phyloP scores from a whole-genome alignment of 495 filamentous ascomycete species.

The Xanthoparmelia taractica region DNA sequence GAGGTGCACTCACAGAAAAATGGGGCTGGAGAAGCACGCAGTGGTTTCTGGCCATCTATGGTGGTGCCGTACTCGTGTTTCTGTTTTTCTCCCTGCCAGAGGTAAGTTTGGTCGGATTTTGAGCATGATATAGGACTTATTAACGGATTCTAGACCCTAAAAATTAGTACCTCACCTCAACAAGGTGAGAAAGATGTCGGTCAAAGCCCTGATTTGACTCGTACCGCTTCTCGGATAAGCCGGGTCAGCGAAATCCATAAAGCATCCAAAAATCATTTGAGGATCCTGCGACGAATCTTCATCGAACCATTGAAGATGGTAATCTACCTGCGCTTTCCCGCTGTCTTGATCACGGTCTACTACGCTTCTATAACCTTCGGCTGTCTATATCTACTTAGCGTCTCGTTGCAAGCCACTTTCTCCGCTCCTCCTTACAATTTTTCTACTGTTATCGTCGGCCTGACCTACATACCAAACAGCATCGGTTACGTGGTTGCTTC shows the following conservation, averaged over 20 bases:
- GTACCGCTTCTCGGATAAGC: too few species aligned
- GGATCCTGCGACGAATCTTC: constrained; percentile 55
- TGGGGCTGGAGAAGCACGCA: constrained; percentile 79
- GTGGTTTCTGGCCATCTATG: constrained; percentile 80
- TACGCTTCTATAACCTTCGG: constrained; percentile 77
- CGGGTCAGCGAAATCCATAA: too few species aligned
- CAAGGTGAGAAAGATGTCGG: too few species aligned
- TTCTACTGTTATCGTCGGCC: constrained; percentile 60
- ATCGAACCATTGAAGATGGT: constrained; percentile 76
- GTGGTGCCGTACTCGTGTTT: constrained; percentile 53
- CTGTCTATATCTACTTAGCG: constrained; percentile 78
- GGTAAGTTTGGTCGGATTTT: too few species aligned
- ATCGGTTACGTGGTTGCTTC: constrained; percentile 71
- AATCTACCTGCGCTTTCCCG: constrained; percentile 69
- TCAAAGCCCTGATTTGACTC: too few species aligned
- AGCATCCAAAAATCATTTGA: too few species aligned
- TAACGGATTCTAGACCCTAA: too few species aligned
- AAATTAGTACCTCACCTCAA: too few species aligned
- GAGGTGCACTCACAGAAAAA: constrained; percentile 61
- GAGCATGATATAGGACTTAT: too few species aligned
- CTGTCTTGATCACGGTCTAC: constrained; percentile 73
- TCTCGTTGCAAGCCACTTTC: constrained; percentile 74
- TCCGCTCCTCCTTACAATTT: constrained; percentile 66
- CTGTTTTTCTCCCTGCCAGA: constrained; percentile 66
- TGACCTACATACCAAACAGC: constrained; percentile 74